A percentile compares a stretch with the other conserved stretches of the same genome.
Evolutionary conservation across 495 filamentous ascomycete species (phyloP).

Genomic region (Pseudoneurospora amorphoporcata): DNA sequence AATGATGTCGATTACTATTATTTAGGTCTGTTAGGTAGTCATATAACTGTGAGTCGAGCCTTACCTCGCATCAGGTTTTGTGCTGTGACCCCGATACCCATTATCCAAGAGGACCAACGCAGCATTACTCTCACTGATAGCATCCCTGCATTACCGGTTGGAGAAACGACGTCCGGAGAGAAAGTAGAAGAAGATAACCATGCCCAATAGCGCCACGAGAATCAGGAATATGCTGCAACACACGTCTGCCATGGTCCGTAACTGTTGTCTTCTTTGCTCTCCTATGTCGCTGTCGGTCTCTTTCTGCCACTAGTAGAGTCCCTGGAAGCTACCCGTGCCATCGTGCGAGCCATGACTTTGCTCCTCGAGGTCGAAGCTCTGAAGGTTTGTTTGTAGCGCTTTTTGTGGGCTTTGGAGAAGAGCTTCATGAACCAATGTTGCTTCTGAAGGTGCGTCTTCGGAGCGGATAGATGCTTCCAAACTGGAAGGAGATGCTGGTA

Average conservation of each 20-base stretch:
- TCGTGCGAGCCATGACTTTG: background rate
- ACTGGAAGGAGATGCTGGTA: background rate
- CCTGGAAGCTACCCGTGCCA: background rate
- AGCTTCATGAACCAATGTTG: background rate
- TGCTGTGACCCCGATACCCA: background rate
- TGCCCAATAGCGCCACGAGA: background rate
- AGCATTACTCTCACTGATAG: background rate
- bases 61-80: background rate
- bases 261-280: background rate
- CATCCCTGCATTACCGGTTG: background rate
- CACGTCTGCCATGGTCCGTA: background rate
- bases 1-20: background rate
- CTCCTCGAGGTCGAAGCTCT: background rate
- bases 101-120: background rate
- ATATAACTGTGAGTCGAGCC: background rate
- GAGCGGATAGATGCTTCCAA: background rate
- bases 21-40: background rate
- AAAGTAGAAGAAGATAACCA: background rate
- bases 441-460: background rate
- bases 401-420: background rate
- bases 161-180: background rate
- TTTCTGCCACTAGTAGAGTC: background rate
- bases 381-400: background rate
- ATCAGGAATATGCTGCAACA: background rate
- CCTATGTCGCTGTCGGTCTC: background rate